phyloP scores from a whole-genome alignment of 1,139 yeast genomes.

The Blastobotrys indianensis region DNA sequence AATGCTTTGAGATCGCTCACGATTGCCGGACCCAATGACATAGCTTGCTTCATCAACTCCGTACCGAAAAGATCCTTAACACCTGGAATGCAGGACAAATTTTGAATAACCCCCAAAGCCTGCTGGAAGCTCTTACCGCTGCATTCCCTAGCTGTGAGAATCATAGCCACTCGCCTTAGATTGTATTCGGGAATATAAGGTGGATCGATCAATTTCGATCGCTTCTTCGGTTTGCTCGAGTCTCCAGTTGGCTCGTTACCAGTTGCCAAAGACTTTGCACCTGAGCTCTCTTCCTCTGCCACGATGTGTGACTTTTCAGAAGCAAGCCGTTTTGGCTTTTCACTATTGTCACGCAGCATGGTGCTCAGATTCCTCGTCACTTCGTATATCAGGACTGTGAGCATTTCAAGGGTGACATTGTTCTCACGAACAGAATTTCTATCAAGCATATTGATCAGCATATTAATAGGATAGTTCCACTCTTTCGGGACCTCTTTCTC shows the following conservation, averaged over 20 bases:
- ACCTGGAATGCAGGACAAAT: slow-evolving; percentile 56
- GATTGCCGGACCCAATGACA: slow-evolving; percentile 51
- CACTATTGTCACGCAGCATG: slow-evolving; percentile 23
- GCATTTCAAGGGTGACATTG: slow-evolving; percentile 65
- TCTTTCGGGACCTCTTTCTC: slow-evolving; percentile 36
- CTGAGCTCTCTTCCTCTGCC: slow-evolving; percentile 1
- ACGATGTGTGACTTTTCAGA: slow-evolving; percentile 13
- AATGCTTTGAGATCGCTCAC: slow-evolving; percentile 53
- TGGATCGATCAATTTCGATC: slow-evolving; percentile 38
- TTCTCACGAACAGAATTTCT: slow-evolving; percentile 62
- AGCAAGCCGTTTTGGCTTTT: slow-evolving; percentile 16
- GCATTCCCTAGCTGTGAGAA: slow-evolving; percentile 80
- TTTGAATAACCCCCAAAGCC: slow-evolving; percentile 77
- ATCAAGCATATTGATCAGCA: slow-evolving; percentile 57
- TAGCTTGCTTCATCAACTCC: slow-evolving; percentile 65
- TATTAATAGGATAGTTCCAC: slow-evolving; percentile 65
- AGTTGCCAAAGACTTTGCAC: slow-evolving; percentile 8
- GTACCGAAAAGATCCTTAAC: slow-evolving; percentile 62
- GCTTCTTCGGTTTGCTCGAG: slow-evolving; percentile 12
- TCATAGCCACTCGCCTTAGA: slow-evolving; percentile 57
- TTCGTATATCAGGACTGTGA: slow-evolving; percentile 69
- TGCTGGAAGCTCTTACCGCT: slow-evolving; percentile 82
- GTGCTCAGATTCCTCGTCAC: slow-evolving; percentile 65
- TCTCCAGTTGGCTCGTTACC: slow-evolving; percentile 12
- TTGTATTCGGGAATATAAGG: slow-evolving; percentile 65